A percentile compares a stretch with the other conserved stretches of the same genome.
Evolutionary conservation across 208 protist genomes (phyloP).

Genomic region (Trypanosoma avium): DNA sequence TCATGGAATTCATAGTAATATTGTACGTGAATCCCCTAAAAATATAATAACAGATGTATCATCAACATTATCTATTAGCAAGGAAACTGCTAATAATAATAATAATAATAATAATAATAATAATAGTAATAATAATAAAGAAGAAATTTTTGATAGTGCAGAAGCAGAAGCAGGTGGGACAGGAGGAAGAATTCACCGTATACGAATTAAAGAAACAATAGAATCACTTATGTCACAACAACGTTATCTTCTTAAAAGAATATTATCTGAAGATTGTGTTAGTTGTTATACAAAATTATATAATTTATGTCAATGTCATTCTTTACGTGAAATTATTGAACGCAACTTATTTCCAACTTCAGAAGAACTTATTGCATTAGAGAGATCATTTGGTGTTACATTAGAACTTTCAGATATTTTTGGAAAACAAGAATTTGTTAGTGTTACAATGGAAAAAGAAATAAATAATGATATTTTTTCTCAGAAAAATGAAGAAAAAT

Average conservation of each 20-base stretch:
- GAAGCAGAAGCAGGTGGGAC: constrained; percentile 72
- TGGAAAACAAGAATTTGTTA: constrained; percentile 43
- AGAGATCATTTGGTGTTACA: constrained; percentile 83
- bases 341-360: constrained; percentile 74
- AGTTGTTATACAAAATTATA: constrained; percentile 58
- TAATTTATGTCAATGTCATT: constrained; percentile 36
- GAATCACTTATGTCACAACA: constrained; percentile 43
- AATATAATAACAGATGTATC: background rate
- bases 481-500: background rate
- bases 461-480: background rate
- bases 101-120: too few species aligned
- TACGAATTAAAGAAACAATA: constrained; percentile 66
- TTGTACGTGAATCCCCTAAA: background rate
- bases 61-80: background rate
- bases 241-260: constrained; percentile 62
- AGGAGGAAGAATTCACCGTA: constrained; percentile 83
- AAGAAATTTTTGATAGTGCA: constrained; percentile 18
- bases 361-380: constrained; percentile 69
- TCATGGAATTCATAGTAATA: background rate
- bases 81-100: too few species aligned
- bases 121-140: constrained; percentile 19
- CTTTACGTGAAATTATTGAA: constrained; percentile 51
- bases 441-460: constrained; percentile 6
- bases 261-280: constrained; percentile 70
- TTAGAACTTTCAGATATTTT: constrained; percentile 78